Evolutionary conservation across 2,329 filamentous ascomycete genomes (phyloP), one percentile per base, ranked within the genome.

Genomic region (Cytospora piceicola): DNA sequence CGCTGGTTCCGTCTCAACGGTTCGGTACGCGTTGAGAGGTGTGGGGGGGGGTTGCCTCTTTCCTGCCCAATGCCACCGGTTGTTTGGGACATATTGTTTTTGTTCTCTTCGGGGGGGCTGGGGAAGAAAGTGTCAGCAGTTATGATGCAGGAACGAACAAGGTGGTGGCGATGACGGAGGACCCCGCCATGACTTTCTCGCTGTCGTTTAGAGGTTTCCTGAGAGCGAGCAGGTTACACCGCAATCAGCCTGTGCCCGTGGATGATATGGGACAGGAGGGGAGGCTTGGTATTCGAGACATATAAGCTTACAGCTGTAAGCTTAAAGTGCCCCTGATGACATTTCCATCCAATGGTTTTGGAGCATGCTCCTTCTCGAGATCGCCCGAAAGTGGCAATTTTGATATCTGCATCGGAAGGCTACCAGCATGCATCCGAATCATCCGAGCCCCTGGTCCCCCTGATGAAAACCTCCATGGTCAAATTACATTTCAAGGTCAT

Each of bases 31-130:
- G 11, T 12, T 34, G 32, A 12, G 32, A n/a, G n/a, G n/a, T n/a
- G n/a, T n/a, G n/a, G n/a, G n/a, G n/a, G 11, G 7, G 32, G 32
- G 4, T 39, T 42, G 4, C 17, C 17, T 42, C 32, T 34, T 14
- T 56, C 49, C 8, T 51, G 27, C 29, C 52, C 34, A 27, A 30
- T 14, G 58, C 53, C 20, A 36, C 30, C 46, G 27, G 27, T 53
- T 22, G 53, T 58, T 46, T 58, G n/a, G 27, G 22, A 54, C 27
- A 46, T 46, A 29, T 65, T 62, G 42, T 20, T 24, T 36, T 12
- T 22, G 7, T 49, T 17, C 8, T 22, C 20, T 29, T 29, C 3
- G 9, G 9, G 9, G 9, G 20, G 46, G n/a, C 2, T 49, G 3
- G 11, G 8, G 7, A 12, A 11, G 46, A 11, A 24, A 24, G 46